A percentile compares a stretch with the other conserved stretches of the same genome.
These are phyloP conservation scores for Sanguinoderma infundibulare DNA, from an alignment of 1,284 basidiomycete genomes.

Conservation along the genomic window DNA sequence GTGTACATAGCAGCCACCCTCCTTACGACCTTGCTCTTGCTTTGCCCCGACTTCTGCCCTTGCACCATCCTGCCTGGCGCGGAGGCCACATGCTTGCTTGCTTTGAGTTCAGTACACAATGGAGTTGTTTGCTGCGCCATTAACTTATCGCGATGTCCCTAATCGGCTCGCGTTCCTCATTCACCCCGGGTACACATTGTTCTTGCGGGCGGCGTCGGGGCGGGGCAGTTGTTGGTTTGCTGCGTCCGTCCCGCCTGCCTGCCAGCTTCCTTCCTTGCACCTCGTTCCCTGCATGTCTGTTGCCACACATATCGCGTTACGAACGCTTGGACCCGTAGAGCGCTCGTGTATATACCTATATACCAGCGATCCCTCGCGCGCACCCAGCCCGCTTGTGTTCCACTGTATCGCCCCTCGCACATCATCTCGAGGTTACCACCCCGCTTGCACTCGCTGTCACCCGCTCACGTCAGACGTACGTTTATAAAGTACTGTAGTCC, in stretches of 20 bases:
- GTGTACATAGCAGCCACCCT: constrained; percentile 20
- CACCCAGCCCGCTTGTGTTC: background rate
- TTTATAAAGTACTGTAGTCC: background rate
- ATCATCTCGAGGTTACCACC: background rate
- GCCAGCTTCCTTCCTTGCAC: background rate
- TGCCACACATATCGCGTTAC: background rate
- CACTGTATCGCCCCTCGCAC: background rate
- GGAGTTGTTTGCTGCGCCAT: constrained; percentile 15
- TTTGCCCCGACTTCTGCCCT: background rate
- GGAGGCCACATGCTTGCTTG: constrained; percentile 2
- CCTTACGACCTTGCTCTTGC: constrained; percentile 4
- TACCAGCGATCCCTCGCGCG: background rate
- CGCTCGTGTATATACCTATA: constrained; percentile 4
- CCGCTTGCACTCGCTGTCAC: background rate
- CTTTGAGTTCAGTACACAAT: constrained; percentile 22
- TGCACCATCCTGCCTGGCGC: constrained; percentile 11
- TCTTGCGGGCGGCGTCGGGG: background rate
- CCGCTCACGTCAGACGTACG: background rate
- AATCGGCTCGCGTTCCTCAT: constrained; percentile 24
- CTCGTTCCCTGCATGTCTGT: background rate
- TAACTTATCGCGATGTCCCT: constrained; percentile 29
- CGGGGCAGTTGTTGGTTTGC: background rate
- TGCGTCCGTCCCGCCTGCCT: background rate
- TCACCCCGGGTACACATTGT: constrained; percentile 5
- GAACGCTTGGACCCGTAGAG: constrained; percentile 2